A percentile compares a stretch with the other conserved stretches of the same genome.
Conservation (phyloP, 148 eudicot genomes). For the Cornus suecica region DNA sequence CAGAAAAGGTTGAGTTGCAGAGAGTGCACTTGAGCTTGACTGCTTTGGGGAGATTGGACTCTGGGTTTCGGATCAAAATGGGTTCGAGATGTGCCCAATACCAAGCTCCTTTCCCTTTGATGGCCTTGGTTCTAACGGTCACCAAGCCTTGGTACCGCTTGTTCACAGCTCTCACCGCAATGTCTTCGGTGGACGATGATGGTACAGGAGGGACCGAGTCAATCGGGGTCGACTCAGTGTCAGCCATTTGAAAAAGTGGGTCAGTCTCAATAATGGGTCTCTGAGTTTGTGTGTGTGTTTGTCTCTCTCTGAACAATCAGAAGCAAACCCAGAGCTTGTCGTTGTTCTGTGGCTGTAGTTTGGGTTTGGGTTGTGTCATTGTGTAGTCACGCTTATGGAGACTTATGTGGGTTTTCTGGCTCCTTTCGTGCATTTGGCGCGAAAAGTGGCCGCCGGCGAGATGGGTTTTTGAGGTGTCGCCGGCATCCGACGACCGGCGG, state of each 20-base stretch:
- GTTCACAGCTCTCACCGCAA: conserved; percentile 12
- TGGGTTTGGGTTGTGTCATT: background rate
- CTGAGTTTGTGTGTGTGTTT: background rate
- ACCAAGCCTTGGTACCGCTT: conserved; percentile 22
- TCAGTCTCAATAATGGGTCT: background rate
- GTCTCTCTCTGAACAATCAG: background rate
- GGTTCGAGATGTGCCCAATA: conserved; percentile 23
- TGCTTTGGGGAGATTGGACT: conserved; percentile 13
- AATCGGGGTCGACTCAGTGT: conserved; percentile 11
- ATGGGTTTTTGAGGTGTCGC: conserved; percentile 5
- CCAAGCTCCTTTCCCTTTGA: conserved; percentile 23
- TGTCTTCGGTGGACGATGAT: conserved; percentile 4
- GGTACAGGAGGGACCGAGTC: conserved; percentile 18
- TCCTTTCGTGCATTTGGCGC: background rate
- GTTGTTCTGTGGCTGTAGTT: background rate
- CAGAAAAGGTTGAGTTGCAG: conserved; percentile 12
- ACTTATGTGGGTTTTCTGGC: background rate
- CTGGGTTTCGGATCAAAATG: conserved; percentile 12
- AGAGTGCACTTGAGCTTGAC: conserved; percentile 15
- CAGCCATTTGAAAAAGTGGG: conserved; percentile 21
- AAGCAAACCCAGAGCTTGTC: background rate
- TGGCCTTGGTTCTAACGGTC: conserved; percentile 7
- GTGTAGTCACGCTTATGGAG: background rate
- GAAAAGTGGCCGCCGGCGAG: conserved; percentile 4
- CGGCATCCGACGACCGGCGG: conserved; percentile 20